Evolutionary conservation across 108 stramenopile genomes (phyloP), one percentile per base, ranked within the genome.

Genomic region (Pelagomonas calceolata): DNA sequence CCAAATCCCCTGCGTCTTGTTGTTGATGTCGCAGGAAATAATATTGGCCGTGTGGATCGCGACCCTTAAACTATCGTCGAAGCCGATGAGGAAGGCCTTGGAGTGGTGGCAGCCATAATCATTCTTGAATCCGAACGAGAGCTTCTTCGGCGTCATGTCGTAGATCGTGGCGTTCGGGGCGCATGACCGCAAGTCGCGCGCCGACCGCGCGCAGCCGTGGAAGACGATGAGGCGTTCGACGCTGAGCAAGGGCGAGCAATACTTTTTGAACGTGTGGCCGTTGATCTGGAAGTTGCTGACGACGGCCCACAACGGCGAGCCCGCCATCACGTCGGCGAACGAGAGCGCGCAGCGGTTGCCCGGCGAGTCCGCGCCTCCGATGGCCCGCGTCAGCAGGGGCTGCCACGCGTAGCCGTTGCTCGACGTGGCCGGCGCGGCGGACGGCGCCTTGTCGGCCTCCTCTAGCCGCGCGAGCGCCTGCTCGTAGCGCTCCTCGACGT

Each of bases 1-100:
- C 63, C 83, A 91, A 10, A 82, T 81, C 39, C 78, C 85, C 68
- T 88, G 84, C 26, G 79, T 70, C 74, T 89, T 88, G 77, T 65
- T 66, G 67, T 82, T 67, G 63, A 88, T 66, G 76, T 92, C 89
- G 35, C 68, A 68, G 30, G 70, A 30, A 0, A 79, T 67, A 36
- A 92, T 68, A 75, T 92, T 92, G 39, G 86, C 82, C 0, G 91
- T 92, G 67, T 89, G 88, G 30, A 92, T 74, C 44, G 86, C 78
- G 0, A 92, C 83, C 29, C 91, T 85, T 46, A 89, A 70, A 18
- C 79, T 68, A 34, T 79, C 74, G 5, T 78, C 70, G 73, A 80
- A 89, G 18, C 88, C 87, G 16, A 90, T 66, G 30, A 92, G 69
- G 63, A 89, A 84, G 76, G 89, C 73, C 75, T 91, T 91, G 63